phyloP scores from a whole-genome alignment of 495 filamentous ascomycete species.

The Opeltia flavorubescens region DNA sequence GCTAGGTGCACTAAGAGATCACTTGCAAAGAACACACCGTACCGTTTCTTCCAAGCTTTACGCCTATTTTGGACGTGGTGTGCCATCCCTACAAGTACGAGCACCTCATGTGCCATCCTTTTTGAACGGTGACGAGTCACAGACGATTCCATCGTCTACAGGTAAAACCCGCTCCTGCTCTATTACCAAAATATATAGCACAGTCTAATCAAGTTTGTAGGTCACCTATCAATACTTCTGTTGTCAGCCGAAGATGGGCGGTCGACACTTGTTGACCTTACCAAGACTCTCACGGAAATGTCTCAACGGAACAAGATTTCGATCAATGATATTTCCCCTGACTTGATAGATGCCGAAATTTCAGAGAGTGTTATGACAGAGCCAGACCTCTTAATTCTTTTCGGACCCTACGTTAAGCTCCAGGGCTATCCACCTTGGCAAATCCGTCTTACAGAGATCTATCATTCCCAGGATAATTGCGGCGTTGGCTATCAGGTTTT shows the following conservation, averaged over 20 bases:
- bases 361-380: conserved; percentile 59
- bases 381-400: conserved; percentile 79
- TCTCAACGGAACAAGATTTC: conserved; percentile 73
- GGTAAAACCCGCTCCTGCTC: conserved; percentile 12
- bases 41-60: conserved; percentile 59
- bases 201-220: conserved; percentile 9
- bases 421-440: conserved; percentile 97
- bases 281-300: conserved; percentile 90
- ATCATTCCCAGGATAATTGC: conserved; percentile 36
- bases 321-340: conserved; percentile 61
- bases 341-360: conserved; percentile 85
- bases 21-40: conserved; percentile 62
- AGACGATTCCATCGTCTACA: conserved; percentile 1
- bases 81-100: conserved; percentile 53
- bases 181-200: conserved; percentile 6
- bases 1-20: conserved; percentile 71
- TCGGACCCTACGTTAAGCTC: conserved; percentile 64
- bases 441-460: conserved; percentile 86
- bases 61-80: conserved; percentile 61
- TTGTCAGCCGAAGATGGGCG: conserved; percentile 79
- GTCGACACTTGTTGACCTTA: conserved; percentile 86
- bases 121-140: conserved; percentile 18
- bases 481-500: conserved; percentile 88
- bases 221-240: conserved; percentile 68
- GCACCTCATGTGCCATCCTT: conserved; percentile 60